Conservation (phyloP, 1,284 basidiomycete genomes). For the Puccinia novopanici region DNA sequence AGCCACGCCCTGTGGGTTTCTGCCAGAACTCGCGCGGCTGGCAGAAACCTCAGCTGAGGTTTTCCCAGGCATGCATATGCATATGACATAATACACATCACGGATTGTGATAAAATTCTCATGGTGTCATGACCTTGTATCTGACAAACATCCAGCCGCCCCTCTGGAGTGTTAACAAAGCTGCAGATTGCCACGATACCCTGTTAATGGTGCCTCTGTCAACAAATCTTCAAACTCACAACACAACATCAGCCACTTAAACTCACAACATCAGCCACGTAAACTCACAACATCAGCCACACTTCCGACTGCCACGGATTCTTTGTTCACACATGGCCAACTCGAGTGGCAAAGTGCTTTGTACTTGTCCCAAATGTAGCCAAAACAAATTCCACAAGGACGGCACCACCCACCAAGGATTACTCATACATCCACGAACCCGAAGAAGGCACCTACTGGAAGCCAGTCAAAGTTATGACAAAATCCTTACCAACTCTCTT, state of each 20-base stretch:
- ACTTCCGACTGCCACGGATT: background rate
- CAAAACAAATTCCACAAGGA: background rate
- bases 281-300: background rate
- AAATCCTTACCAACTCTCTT: background rate
- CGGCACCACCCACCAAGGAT: background rate
- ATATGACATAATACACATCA: background rate
- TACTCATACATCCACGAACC: slow-evolving; percentile 22
- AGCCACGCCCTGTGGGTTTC: no score
- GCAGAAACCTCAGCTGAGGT: background rate
- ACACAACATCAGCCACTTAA: no score
- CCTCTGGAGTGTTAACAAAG: no score
- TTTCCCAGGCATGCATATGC: background rate
- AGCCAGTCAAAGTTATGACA: background rate
- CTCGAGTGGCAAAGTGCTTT: background rate
- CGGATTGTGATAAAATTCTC: background rate
- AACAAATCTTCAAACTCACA: no score
- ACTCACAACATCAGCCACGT: no score
- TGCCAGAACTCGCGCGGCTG: no score
- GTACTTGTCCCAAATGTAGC: background rate
- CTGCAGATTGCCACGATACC: no score
- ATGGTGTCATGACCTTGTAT: background rate
- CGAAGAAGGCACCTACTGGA: background rate
- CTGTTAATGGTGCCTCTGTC: no score
- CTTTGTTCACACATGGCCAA: background rate
- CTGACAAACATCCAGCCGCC: no score